These are phyloP conservation scores for Collybiopsis luxurians DNA, from an alignment of 768 basidiomycete genomes.

Conservation along the genomic window DNA sequence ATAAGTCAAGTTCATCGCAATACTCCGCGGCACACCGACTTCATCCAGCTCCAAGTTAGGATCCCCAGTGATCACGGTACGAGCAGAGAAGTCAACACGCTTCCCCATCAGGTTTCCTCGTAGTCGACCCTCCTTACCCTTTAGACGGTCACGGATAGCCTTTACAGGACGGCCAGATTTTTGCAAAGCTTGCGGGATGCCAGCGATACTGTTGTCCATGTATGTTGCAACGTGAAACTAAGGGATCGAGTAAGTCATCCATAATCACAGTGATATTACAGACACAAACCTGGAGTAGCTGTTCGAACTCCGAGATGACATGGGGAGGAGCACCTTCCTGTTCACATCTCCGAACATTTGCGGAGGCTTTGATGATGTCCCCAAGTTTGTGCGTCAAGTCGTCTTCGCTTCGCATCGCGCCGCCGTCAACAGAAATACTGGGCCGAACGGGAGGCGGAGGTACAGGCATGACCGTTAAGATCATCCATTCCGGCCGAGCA, in stretches of 20 bases:
- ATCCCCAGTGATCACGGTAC: constrained; percentile 98
- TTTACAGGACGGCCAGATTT: constrained; percentile 98
- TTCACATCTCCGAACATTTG: constrained; percentile 87
- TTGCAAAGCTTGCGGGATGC: constrained; percentile 94
- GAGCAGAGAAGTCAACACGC: constrained; percentile 98
- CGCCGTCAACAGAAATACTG: constrained; percentile 95
- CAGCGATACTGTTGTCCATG: constrained; percentile 99
- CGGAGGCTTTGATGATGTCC: constrained; percentile 94
- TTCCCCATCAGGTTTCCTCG: constrained; percentile 99
- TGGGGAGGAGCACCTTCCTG: constrained; percentile 97
- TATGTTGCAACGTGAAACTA: constrained; percentile 99
- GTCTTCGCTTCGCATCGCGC: constrained; percentile 95
- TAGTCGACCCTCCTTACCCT: constrained; percentile 98
- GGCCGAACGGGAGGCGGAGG: constrained; percentile 98
- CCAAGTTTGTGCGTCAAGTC: constrained; percentile 98
- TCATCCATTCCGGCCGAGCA: constrained; percentile 99
- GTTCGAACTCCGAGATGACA: constrained; percentile 94
- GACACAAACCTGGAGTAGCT: constrained; percentile 81
- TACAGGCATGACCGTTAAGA: constrained; percentile 94
- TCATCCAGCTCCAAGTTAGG: constrained; percentile 96
- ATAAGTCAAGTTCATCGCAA: constrained; percentile 97
- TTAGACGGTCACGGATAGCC: constrained; percentile 94
- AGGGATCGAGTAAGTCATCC: constrained; percentile 4
- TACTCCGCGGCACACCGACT: constrained; percentile 92
- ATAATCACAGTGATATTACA: neutral